Conservation (phyloP, 192 early-diverging fungal species). For the Pecoramyces ruminantium region DNA sequence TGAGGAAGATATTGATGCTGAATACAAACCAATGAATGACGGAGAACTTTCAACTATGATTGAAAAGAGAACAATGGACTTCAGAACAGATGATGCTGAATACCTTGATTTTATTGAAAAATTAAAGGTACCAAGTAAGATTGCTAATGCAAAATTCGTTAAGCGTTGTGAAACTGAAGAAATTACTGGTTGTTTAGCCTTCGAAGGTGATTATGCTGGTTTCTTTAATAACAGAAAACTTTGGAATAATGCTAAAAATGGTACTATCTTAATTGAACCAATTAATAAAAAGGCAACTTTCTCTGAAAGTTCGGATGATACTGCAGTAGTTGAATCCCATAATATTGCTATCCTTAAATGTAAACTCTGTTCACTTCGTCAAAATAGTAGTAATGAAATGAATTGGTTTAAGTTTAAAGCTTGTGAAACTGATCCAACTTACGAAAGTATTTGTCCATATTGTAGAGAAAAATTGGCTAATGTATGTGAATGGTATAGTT, state of each 20-base stretch:
- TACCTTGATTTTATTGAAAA: background rate
- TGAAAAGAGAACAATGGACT: background rate
- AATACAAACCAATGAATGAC: background rate
- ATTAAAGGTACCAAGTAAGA: background rate
- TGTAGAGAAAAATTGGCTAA: background rate
- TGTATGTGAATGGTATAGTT: background rate
- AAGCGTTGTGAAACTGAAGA: background rate
- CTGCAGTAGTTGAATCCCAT: background rate
- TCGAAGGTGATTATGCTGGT: background rate
- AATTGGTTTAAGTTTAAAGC: background rate
- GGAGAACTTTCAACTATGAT: background rate
- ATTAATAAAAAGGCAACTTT: background rate
- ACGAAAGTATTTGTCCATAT: background rate
- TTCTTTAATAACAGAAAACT: background rate
- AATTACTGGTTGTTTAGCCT: background rate
- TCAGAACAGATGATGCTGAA: background rate
- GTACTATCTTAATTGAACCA: background rate
- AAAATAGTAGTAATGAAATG: background rate
- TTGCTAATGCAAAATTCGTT: background rate
- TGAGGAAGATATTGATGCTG: background rate
- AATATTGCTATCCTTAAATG: background rate
- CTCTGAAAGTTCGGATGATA: too few species aligned
- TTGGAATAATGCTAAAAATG: background rate
- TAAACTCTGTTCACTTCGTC: background rate
- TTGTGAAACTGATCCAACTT: background rate